Conservation (phyloP, 495 filamentous ascomycete genomes). For the Aspergillus nidulans region DNA sequence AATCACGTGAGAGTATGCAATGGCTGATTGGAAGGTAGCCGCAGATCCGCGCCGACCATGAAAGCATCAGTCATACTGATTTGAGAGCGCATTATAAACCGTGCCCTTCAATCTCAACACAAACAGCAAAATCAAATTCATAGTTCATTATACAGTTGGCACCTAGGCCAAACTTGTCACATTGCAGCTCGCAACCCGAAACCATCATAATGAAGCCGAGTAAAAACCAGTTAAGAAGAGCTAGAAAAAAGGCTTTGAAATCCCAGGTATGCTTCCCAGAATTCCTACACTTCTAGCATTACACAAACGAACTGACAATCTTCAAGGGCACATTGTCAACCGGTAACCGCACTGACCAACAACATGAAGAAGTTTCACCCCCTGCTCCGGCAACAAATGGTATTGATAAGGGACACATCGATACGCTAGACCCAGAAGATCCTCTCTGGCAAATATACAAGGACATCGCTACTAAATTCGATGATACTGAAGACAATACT, state of each 20-base stretch:
- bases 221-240: slow-evolving; percentile 80
- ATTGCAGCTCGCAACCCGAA: too few relatives aligned
- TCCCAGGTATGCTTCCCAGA: slow-evolving; percentile 23
- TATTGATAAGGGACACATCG: slow-evolving; percentile 27
- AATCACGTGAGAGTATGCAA: too few relatives aligned
- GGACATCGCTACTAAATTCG: slow-evolving; percentile 71
- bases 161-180: too few relatives aligned
- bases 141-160: too few relatives aligned
- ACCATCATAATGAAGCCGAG: slow-evolving; percentile 57
- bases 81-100: too few relatives aligned
- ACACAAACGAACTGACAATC: not conserved
- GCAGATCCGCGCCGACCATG: too few relatives aligned
- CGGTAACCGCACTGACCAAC: not conserved
- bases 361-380: not conserved
- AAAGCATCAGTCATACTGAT: too few relatives aligned
- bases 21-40: too few relatives aligned
- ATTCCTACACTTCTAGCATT: too few relatives aligned
- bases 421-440: slow-evolving; percentile 58
- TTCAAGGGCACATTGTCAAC: not conserved
- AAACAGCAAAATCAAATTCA: too few relatives aligned
- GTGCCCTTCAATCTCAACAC: too few relatives aligned
- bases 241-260: slow-evolving; percentile 86
- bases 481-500: slow-evolving; percentile 53
- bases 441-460: slow-evolving; percentile 81
- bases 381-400: slow-evolving; percentile 22